Evolutionary conservation across 192 early-diverging fungal genomes (phyloP).

Genomic region (Coemansia sp.): DNA sequence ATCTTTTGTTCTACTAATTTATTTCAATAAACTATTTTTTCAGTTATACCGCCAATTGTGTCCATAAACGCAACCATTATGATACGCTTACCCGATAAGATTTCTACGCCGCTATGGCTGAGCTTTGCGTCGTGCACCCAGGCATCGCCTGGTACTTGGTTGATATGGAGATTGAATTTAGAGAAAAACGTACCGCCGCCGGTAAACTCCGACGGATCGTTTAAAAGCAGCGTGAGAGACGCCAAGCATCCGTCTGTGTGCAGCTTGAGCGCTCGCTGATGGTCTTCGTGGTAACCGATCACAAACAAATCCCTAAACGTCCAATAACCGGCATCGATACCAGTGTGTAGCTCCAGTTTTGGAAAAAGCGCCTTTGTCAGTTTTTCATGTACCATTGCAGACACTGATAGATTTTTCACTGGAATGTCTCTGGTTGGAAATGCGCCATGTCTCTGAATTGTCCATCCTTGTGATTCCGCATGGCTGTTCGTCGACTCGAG

Average conservation of each 20-base stretch:
- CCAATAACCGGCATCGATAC: conserved; percentile 29
- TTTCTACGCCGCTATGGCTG: conserved; percentile 45
- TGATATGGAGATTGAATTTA: conserved; percentile 14
- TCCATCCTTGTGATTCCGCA: conserved; percentile 30
- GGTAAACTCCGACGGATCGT: conserved; percentile 46
- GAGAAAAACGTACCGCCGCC: conserved; percentile 59
- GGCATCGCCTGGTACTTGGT: conserved; percentile 45
- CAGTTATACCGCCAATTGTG: conserved; percentile 29
- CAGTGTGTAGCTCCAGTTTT: conserved; percentile 24
- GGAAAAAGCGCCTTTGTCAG: conserved; percentile 20
- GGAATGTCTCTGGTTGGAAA: conserved; percentile 58
- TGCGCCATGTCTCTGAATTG: conserved; percentile 51
- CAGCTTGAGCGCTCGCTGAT: conserved; percentile 42
- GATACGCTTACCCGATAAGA: conserved; percentile 42
- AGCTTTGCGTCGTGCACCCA: conserved; percentile 54
- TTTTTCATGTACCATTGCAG: not conserved
- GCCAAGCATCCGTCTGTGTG: conserved; percentile 62
- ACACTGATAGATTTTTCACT: conserved; percentile 7
- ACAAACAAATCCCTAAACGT: conserved; percentile 55
- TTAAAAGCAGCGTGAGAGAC: conserved; percentile 57
- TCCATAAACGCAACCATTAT: conserved; percentile 60
- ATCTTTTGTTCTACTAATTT: no score
- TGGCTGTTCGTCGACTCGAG: conserved; percentile 10
- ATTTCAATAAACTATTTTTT: conserved; percentile 3
- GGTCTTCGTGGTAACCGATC: conserved; percentile 48